Evolutionary conservation across 495 filamentous ascomycete species (phyloP).

Genomic region (Xylaria longipes): DNA sequence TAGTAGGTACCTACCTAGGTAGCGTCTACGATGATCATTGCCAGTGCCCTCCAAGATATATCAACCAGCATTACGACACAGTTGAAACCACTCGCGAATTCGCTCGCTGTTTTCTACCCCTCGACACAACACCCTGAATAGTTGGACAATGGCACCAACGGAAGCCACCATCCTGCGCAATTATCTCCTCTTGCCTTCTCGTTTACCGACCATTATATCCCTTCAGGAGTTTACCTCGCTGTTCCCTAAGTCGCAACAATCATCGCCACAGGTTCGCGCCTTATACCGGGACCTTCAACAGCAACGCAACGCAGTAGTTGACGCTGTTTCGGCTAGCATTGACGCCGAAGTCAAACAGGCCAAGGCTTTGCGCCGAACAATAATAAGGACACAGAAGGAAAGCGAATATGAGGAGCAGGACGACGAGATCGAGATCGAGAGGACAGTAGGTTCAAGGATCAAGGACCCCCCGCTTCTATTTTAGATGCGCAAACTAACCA

Average conservation of each 20-base stretch:
- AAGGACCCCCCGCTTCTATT: not conserved
- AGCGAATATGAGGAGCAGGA: constrained; percentile 63
- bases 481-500: constrained; percentile 9
- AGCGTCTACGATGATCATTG: not conserved
- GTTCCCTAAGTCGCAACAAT: constrained; percentile 73
- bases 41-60: not conserved
- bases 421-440: constrained; percentile 73
- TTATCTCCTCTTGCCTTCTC: constrained; percentile 78
- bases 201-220: constrained; percentile 73
- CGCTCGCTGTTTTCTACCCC: constrained; percentile 1
- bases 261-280: constrained; percentile 71
- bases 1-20: not conserved
- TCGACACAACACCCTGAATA: not conserved
- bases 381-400: constrained; percentile 60
- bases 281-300: constrained; percentile 83
- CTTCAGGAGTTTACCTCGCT: constrained; percentile 76
- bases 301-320: constrained; percentile 70
- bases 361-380: constrained; percentile 65
- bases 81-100: not conserved
- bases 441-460: constrained; percentile 58
- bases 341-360: constrained; percentile 68
- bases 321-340: constrained; percentile 72
- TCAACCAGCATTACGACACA: too few species aligned
- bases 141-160: constrained; percentile 67
- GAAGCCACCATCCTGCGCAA: constrained; percentile 75